Base-by-base conservation (phyloP, 768 basidiomycete genomes). In the Sporobolomyces phaffii region DNA sequence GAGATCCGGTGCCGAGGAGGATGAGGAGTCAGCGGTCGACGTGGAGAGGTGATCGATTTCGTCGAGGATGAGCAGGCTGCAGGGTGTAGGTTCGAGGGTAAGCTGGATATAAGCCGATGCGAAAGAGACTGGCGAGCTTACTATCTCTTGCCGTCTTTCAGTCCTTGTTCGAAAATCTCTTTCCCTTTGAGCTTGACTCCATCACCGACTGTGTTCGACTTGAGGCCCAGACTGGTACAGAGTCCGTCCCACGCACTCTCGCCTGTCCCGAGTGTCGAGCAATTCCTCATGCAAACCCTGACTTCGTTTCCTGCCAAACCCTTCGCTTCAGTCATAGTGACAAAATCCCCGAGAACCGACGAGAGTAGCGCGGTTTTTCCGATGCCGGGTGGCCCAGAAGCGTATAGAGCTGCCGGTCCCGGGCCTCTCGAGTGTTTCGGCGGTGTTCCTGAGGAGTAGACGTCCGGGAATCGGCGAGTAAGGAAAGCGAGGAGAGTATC, bases 331-430 rank as follows among this genome's bases (percentile, higher is more conserved):
- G 77, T 63, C 3, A 68, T 64, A 24, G 77, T 77, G 8, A 18
- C 7, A 13, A 72, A 60, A n/a, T 62, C 29, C 5, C 26, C 52
- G 26, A 92, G 76, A 33, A 90, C 79, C 7, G 85, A 80, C 73
- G 87, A 86, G 31, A 91, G 84, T 5, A 94, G 80, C 0, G 90
- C 91, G 2, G 90, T 93, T 80, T 94, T 93, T 24, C 91, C 91
- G 4, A 90, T 91, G 1, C 93, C 94, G 5, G 92, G 91, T 2
- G 90, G 85, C 13, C 94, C 94, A 13, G 92, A 93, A 58, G 97
- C 86, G 77, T 93, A 97, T 64, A 94, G 81, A 5, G 71, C 48
- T 13, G 67, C 67, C 0, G 60, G 60, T 1, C 53, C 64, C 10
- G 60, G 51, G 5, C 62, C 38, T 33, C 56, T 45, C 29, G 43